Base-by-base conservation (phyloP, 768 basidiomycete species). In the Termitomyces sp. region DNA sequence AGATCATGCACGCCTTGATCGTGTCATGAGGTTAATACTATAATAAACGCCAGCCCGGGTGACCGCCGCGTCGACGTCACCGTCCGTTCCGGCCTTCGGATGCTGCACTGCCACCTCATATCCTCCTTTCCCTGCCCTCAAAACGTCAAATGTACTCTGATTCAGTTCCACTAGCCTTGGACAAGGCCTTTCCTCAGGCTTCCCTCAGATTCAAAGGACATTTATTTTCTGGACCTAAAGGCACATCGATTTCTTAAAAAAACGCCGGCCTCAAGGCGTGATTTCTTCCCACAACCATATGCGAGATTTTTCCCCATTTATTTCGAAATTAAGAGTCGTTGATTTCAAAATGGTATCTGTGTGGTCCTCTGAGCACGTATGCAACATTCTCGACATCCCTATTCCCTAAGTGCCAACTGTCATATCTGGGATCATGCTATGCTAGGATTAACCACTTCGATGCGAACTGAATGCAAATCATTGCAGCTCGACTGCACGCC, bases 1-100 rank as follows among this genome's bases (percentile, higher is more conserved):
- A 58, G 57, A 62, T 59, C 58, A 58, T 44, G 49, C 61, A 61
- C 57, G 56, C 37, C 49, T 55, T 59, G 61, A 55, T 65, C 63
- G 61, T 56, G 59, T 65, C 63, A 62, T 56, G 59, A 60, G 63
- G 56, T 45, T 30, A 30, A 30, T 30, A 3, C 7, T 30, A 30
- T 30, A 30, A 30, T 7, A 30, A 30, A 30, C 7, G 30, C 30
- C 34, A 49, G 18, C 43, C 48, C 22, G 43, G 27, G 20, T 34
- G 7, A 32, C 27, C 55, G 39, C 34, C 55, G 22, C 20, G n/a
- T 27, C 16, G 47, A 57, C 55, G 42, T 58, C 55, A 58, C 51
- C 42, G 34, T 13, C 49, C 58, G 58, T 54, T 51, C 61, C 61
- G 62, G 61, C 40, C 34, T 36, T 58, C 62, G 61, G 52, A 36